phyloP scores from a whole-genome alignment of 768 basidiomycete species.

The Collybiopsis luxurians region DNA sequence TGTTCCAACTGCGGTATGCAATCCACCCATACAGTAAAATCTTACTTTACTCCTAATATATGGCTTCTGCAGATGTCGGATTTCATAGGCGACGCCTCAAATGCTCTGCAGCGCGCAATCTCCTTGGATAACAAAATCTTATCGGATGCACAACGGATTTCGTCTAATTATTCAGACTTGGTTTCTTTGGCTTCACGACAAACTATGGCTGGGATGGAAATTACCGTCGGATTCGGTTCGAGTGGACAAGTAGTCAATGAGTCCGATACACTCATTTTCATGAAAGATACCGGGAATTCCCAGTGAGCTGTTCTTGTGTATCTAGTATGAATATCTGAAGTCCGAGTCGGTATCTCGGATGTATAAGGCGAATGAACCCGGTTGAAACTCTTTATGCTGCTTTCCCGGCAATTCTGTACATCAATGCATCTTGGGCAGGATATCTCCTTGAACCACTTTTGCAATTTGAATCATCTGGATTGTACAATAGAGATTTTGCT shows the following conservation, averaged over 20 bases:
- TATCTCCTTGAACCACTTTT: conserved; percentile 40
- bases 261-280: conserved; percentile 43
- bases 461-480: no score
- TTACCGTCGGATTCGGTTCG: conserved; percentile 33
- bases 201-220: no score
- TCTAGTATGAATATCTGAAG: no score
- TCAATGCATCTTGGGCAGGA: conserved; percentile 35
- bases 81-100: conserved; percentile 29
- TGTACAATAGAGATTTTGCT: conserved; percentile 1
- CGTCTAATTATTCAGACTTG: no score
- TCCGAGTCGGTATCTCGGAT: background rate
- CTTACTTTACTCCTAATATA: background rate
- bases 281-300: conserved; percentile 45
- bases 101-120: conserved; percentile 32
- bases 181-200: no score
- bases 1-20: conserved; percentile 5
- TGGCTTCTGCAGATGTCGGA: conserved; percentile 1
- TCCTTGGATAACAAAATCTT: conserved; percentile 39
- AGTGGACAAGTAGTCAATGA: conserved; percentile 31
- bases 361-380: conserved; percentile 28
- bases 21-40: background rate
- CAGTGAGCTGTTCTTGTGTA: conserved; percentile 27
- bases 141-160: conserved; percentile 33
- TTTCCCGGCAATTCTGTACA: conserved; percentile 38
- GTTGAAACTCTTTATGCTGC: conserved; percentile 38